These are phyloP conservation scores for Ilyonectria mors-panacis DNA, from an alignment of 2,329 filamentous ascomycete species.

Conservation along the genomic window DNA sequence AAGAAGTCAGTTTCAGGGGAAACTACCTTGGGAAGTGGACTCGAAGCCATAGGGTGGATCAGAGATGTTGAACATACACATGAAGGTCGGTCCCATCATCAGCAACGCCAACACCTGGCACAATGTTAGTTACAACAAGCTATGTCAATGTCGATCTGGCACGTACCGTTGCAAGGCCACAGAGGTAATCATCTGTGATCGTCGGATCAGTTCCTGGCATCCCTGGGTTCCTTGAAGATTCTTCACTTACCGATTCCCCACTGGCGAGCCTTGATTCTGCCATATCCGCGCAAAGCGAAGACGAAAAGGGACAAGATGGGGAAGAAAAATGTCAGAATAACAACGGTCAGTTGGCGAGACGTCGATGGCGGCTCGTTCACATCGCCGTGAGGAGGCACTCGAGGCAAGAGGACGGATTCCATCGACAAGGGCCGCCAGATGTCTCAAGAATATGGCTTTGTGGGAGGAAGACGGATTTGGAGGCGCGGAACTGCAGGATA, in stretches of 20 bases:
- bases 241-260: constrained; percentile 31
- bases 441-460: background rate
- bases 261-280: constrained; percentile 26
- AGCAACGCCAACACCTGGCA: constrained; percentile 27
- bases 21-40: background rate
- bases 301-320: constrained; percentile 24
- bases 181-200: constrained; percentile 27
- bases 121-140: constrained; percentile 6
- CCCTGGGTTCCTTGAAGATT: background rate
- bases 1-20: background rate
- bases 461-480: background rate
- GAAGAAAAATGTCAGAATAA: constrained; percentile 28
- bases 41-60: too few species aligned
- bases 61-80: constrained; percentile 25
- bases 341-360: constrained; percentile 22
- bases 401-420: constrained; percentile 23
- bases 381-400: constrained; percentile 24
- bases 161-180: constrained; percentile 31
- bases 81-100: constrained; percentile 29
- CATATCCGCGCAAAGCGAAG: constrained; percentile 25
- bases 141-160: background rate
- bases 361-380: constrained; percentile 19
- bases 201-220: constrained; percentile 13
- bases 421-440: constrained; percentile 5
- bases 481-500: background rate